phyloP scores from a whole-genome alignment of 177 flowering plant species.

The Vitis hybrid region DNA sequence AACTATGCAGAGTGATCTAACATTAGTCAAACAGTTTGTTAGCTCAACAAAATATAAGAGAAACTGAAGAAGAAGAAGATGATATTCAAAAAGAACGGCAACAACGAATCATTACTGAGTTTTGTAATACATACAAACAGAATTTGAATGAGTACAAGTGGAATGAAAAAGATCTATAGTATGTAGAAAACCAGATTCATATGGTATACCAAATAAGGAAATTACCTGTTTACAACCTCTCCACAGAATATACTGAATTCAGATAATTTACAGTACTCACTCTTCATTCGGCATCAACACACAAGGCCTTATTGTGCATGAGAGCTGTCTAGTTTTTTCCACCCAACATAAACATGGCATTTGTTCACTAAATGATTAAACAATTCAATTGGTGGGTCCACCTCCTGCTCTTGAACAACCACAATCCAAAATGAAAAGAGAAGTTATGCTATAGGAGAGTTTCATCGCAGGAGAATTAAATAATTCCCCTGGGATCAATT shows the following conservation, averaged over 20 bases:
- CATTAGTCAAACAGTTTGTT: no score
- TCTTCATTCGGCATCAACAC: constrained; percentile 25
- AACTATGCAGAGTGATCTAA: no score
- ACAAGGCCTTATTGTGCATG: constrained; percentile 30
- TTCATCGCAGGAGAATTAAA: background rate
- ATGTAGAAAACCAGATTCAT: background rate
- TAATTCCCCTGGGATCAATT: constrained; percentile 14
- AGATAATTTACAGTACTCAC: constrained; percentile 4
- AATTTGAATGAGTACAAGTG: background rate
- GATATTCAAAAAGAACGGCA: constrained; percentile 13
- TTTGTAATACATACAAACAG: constrained; percentile 16
- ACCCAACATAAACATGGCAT: constrained; percentile 3
- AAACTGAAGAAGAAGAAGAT: no score
- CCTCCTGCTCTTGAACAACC: constrained; percentile 12
- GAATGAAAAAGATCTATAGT: constrained; percentile 3
- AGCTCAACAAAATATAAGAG: no score
- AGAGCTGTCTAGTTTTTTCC: constrained; percentile 9
- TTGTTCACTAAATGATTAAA: constrained; percentile 7
- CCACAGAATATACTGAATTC: constrained; percentile 8
- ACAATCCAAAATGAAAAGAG: background rate
- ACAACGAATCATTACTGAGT: constrained; percentile 5
- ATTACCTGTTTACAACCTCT: constrained; percentile 6
- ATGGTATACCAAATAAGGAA: background rate
- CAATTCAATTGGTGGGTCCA: background rate
- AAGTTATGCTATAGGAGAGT: background rate